These are phyloP conservation scores for Asterophora parasitica DNA, from an alignment of 768 basidiomycete species.

Conservation along the genomic window DNA sequence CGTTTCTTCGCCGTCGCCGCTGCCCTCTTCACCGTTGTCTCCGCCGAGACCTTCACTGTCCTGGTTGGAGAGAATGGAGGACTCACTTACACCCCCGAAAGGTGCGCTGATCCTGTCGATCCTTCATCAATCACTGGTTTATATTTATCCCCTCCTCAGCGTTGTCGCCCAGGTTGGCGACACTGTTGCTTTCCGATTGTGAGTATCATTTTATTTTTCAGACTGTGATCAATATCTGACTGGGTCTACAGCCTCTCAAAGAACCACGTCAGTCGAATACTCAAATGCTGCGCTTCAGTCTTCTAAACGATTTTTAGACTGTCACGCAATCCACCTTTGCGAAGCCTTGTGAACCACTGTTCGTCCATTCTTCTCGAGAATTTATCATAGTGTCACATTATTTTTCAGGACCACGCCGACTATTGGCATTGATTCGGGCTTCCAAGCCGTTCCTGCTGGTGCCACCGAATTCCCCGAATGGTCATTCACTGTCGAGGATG, in stretches of 20 bases:
- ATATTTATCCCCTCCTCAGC: slow-evolving; percentile 16
- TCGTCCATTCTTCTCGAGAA: not conserved
- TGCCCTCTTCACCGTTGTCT: slow-evolving; percentile 23
- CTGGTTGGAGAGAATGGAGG: slow-evolving; percentile 26
- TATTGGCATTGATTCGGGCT: slow-evolving; percentile 42
- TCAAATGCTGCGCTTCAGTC: not conserved
- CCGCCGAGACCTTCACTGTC: slow-evolving; percentile 28
- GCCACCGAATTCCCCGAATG: slow-evolving; percentile 32
- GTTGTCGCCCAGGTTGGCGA: slow-evolving; percentile 32
- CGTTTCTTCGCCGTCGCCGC: slow-evolving; percentile 17
- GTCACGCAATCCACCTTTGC: slow-evolving; percentile 38
- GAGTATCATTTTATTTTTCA: slow-evolving; percentile 10
- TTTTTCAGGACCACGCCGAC: slow-evolving; percentile 16
- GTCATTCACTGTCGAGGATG: slow-evolving; percentile 30
- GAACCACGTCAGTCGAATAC: slow-evolving; percentile 29
- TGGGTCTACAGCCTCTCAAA: slow-evolving; percentile 25
- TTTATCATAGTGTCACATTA: not conserved
- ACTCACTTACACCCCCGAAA: slow-evolving; percentile 24
- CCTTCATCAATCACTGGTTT: not conserved
- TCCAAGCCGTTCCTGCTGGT: slow-evolving; percentile 31
- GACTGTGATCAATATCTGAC: not conserved
- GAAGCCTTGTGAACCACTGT: slow-evolving; percentile 31
- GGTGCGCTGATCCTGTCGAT: not conserved
- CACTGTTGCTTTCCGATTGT: slow-evolving; percentile 44
- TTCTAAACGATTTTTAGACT: slow-evolving; percentile 21